Percentiles rank a stretch among this genome's conserved stretches.
phyloP scores from a whole-genome alignment of 2,329 filamentous ascomycete genomes.

The Nothomitra cinnamomea region DNA sequence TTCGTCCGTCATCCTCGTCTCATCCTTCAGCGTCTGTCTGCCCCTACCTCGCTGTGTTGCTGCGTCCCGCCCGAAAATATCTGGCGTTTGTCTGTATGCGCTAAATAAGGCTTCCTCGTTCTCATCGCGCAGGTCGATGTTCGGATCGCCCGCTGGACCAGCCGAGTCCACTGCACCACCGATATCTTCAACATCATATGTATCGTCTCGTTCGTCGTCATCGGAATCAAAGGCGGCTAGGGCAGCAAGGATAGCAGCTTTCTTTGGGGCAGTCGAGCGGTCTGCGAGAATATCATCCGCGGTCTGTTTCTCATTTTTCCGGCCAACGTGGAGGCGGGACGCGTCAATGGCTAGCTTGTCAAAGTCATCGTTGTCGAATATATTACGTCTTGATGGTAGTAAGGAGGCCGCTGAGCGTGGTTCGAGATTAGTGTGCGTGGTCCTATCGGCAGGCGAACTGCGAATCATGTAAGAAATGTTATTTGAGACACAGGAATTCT shows the following conservation, averaged over 20 bases:
- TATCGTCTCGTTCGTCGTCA: conserved; percentile 93
- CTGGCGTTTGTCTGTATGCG: conserved; percentile 47
- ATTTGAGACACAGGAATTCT: neutral
- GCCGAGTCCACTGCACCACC: conserved; percentile 67
- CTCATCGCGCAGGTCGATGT: conserved; percentile 33
- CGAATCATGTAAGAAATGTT: conserved; percentile 9
- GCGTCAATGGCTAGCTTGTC: conserved; percentile 50
- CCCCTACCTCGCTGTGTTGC: conserved; percentile 47
- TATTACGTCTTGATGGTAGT: conserved; percentile 46
- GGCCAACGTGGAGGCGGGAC: conserved; percentile 62
- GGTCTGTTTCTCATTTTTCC: conserved; percentile 42
- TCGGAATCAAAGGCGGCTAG: conserved; percentile 81
- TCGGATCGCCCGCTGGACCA: conserved; percentile 27
- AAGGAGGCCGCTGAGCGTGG: conserved; percentile 18
- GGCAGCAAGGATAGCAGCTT: conserved; percentile 75
- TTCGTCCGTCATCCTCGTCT: conserved; percentile 85
- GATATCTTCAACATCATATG: conserved; percentile 83
- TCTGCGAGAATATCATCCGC: conserved; percentile 59
- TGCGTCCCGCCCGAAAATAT: conserved; percentile 53
- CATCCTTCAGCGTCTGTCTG: conserved; percentile 47
- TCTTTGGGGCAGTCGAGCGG: conserved; percentile 47
- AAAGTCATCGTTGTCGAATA: conserved; percentile 68
- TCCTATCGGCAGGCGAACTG: neutral
- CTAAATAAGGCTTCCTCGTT: conserved; percentile 59
- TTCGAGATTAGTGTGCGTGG: conserved; percentile 26